A percentile compares a stretch with the other conserved stretches of the same genome.
These are phyloP conservation scores for Cryomyces minteri DNA, from an alignment of 495 filamentous ascomycete genomes.

Conservation along the genomic window DNA sequence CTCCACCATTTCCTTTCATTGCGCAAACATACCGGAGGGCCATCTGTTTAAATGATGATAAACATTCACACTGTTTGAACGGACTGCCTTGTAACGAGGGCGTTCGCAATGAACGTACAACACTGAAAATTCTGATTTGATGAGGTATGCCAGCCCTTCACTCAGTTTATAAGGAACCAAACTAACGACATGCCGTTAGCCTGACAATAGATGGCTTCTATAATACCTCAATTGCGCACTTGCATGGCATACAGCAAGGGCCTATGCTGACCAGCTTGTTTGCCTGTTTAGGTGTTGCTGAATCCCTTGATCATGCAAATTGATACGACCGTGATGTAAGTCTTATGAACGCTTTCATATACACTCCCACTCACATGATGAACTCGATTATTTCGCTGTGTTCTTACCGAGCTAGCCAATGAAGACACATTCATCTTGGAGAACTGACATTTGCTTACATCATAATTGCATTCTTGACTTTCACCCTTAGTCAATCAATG, in stretches of 20 bases:
- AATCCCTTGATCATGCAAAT: neutral
- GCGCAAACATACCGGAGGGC: neutral
- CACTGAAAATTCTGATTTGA: conserved; percentile 98
- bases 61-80: conserved; percentile 99
- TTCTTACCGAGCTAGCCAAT: conserved; percentile 62
- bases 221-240: neutral
- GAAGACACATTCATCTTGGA: conserved; percentile 76
- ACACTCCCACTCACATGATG: conserved; percentile 31
- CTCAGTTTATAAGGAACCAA: neutral
- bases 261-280: neutral
- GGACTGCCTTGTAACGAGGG: conserved; percentile 25
- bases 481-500: too few relatives aligned
- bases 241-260: neutral
- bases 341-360: neutral
- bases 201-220: conserved; percentile 15
- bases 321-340: neutral
- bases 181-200: conserved; percentile 7
- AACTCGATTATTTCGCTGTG: conserved; percentile 56
- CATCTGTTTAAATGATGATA: conserved; percentile 39
- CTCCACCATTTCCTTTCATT: neutral
- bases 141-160: conserved; percentile 40
- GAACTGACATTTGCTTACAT: conserved; percentile 43
- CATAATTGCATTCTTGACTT: too few relatives aligned
- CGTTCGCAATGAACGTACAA: conserved; percentile 56
- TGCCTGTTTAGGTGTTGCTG: neutral